Evolutionary conservation across 495 filamentous ascomycete species (phyloP).

Genomic region (Trichoderma asperelloides): DNA sequence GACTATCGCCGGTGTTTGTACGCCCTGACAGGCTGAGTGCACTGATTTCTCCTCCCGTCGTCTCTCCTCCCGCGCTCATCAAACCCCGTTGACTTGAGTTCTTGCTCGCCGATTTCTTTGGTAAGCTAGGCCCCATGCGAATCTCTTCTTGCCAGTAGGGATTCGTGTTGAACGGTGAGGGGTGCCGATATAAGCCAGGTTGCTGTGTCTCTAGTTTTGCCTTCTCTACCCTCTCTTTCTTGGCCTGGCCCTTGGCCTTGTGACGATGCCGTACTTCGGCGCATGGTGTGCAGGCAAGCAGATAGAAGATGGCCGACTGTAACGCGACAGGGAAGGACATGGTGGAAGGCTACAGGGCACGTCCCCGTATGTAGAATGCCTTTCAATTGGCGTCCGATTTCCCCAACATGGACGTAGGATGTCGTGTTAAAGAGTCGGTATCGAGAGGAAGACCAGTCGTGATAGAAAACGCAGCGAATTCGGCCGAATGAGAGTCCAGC

Average conservation of each 20-base stretch:
- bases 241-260: constrained; percentile 58
- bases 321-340: constrained; percentile 48
- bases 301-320: constrained; percentile 83
- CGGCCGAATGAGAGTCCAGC: neutral
- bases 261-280: constrained; percentile 51
- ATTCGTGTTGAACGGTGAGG: constrained; percentile 74
- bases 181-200: constrained; percentile 66
- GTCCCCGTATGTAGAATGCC: constrained; percentile 2
- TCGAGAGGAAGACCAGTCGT: neutral
- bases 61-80: constrained; percentile 35
- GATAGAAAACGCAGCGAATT: neutral
- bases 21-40: constrained; percentile 16
- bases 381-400: constrained; percentile 1
- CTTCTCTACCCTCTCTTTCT: constrained; percentile 36
- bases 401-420: neutral
- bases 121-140: constrained; percentile 62
- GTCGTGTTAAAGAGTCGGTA: neutral
- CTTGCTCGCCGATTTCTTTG: constrained; percentile 44
- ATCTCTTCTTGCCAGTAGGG: constrained; percentile 83
- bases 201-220: constrained; percentile 56
- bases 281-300: constrained; percentile 77
- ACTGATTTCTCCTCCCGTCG: constrained; percentile 23
- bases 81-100: constrained; percentile 43
- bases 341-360: constrained; percentile 13
- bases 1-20: constrained; percentile 13